These are phyloP conservation scores for Licmophora abbreviata DNA, from an alignment of 108 stramenopile species.

Conservation along the genomic window DNA sequence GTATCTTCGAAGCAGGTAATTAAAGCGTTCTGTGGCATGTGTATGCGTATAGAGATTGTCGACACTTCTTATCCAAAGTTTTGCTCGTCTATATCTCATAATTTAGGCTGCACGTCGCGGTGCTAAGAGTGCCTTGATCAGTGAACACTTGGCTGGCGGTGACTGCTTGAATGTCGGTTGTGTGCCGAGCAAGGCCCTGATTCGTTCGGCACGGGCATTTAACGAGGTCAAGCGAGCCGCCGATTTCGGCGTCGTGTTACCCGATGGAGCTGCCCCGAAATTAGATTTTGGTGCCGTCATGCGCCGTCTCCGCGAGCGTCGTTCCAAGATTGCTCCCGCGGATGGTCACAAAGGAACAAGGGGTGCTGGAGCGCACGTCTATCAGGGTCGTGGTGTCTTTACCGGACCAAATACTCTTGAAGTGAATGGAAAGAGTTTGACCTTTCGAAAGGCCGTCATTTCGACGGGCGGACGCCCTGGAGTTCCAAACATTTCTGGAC, in stretches of 20 bases:
- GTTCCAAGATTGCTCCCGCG: slow-evolving; percentile 68
- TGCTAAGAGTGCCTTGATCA: slow-evolving; percentile 45
- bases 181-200: slow-evolving; percentile 91
- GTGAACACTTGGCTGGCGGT: slow-evolving; percentile 73
- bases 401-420: slow-evolving; percentile 57
- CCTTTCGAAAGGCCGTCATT: slow-evolving; percentile 80
- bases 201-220: slow-evolving; percentile 66
- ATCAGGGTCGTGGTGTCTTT: slow-evolving; percentile 63
- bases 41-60: not conserved
- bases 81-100: not conserved
- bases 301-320: slow-evolving; percentile 52
- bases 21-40: not conserved
- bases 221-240: slow-evolving; percentile 55
- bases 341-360: slow-evolving; percentile 76
- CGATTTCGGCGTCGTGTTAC: slow-evolving; percentile 70
- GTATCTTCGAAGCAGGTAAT: slow-evolving; percentile 53
- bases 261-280: slow-evolving; percentile 32
- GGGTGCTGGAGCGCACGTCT: slow-evolving; percentile 57
- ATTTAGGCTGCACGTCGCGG: slow-evolving; percentile 1
- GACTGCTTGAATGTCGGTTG: slow-evolving; percentile 91
- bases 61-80: not conserved
- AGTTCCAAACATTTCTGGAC: slow-evolving; percentile 60
- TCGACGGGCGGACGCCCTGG: slow-evolving; percentile 87
- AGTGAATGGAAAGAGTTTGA: slow-evolving; percentile 52
- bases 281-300: slow-evolving; percentile 84